Evolutionary conservation across 441 rosid genomes (phyloP), one percentile per base, ranked within the genome.

Genomic region (Adansonia gregorii): DNA sequence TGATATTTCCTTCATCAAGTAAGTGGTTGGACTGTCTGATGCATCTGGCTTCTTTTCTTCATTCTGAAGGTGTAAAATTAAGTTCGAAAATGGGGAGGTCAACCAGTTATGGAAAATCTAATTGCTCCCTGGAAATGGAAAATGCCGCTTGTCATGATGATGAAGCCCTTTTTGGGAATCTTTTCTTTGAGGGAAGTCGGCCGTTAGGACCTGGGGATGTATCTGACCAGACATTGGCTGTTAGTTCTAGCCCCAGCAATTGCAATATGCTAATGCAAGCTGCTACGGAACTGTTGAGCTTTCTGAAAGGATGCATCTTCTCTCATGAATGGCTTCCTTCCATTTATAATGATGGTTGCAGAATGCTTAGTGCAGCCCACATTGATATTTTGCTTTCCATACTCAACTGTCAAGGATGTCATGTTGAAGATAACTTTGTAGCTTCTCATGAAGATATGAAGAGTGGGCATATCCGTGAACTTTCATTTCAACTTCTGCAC

Each of bases 151-250:
- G 92, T 81, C 99, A 91, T 87, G 99, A 97, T 48, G 99, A 97
- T 78, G 99, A 97, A 79, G 98, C 98, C 49, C 92, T 97, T 79
- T 97, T 97, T 79, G 99, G 99, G 12, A 93, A 95, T 80, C 95
- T 97, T 79, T 97, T 97, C 86, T 35, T 4, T 35, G 41, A 35
- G 41, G 41, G 41, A 35, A 35, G 41, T 4, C 41, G 41, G 41
- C 41, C 41, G 41, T 91, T 88, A 65, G 94, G 97, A 76, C 88
- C 97, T 54, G 52, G 82, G 12, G 98, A 97, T 86, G 91, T 89
- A 74, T 86, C 58, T 79, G 99, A 97, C 73, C 98, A 90, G 78
- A 87, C 90, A 58, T 78, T 89, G 27, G 92, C 69, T 86, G 88
- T 82, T 76, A 78, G 61, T 73, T 82, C 88, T 27, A 78, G 85